Percentiles rank a stretch among this genome's conserved stretches.
Conservation (phyloP, 805 yeast species). For the Candida incommunis region DNA sequence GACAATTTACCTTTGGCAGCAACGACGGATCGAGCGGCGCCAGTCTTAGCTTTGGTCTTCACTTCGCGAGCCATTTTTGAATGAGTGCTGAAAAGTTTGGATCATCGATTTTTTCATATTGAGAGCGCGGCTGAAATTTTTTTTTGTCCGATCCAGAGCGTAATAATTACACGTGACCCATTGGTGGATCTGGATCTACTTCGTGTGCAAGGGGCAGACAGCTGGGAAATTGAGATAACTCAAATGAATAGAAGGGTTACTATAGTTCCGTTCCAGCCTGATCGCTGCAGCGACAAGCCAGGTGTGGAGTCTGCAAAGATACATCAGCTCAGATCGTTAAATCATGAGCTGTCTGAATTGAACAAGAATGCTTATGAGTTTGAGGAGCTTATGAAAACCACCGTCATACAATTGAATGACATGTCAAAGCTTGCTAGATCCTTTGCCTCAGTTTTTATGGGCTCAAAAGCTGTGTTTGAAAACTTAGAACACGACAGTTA, state of each 20-base stretch:
- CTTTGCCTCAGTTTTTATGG: neutral
- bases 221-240: too few relatives aligned
- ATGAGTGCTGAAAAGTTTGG: too few relatives aligned
- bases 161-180: too few relatives aligned
- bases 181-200: too few relatives aligned
- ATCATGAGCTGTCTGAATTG: neutral
- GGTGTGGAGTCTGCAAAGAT: neutral
- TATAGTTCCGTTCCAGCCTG: too few relatives aligned
- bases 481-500: neutral
- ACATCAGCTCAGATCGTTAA: neutral
- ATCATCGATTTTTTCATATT: too few relatives aligned
- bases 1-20: neutral
- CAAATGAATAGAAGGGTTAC: too few relatives aligned
- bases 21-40: neutral
- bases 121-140: too few relatives aligned
- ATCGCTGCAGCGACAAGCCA: too few relatives aligned
- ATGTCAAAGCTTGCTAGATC: neutral
- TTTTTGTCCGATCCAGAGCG: too few relatives aligned
- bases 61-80: neutral
- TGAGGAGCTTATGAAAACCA: neutral
- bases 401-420: neutral
- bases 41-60: neutral
- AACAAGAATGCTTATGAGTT: neutral
- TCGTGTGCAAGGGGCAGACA: too few relatives aligned
- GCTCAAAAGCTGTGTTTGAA: neutral